Base-by-base conservation (phyloP, 2,329 filamentous ascomycete species). In the Penicillium sp. region DNA sequence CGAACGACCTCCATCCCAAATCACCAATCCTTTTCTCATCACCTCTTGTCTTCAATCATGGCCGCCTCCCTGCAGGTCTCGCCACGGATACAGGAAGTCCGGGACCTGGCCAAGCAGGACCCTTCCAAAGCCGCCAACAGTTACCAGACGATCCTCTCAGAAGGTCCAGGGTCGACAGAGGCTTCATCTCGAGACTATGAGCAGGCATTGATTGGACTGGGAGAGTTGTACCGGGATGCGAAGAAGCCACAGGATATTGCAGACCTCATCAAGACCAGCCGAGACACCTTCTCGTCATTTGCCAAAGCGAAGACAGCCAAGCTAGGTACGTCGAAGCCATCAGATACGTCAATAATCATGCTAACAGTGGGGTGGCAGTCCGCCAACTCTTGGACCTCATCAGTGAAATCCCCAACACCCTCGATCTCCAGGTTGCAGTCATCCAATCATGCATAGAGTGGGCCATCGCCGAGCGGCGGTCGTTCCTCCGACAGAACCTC, bases 391-490 rank as follows among this genome's bases (percentile, higher is more conserved):
- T 99, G 78, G 95, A 99, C 79, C 89, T 97, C 78, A 95, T 98
- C 84, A 88, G 91, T 73, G 87, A 91, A 74, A 97, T 98, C 72
- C 95, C 96, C 73, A 91, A 97, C 81, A 95, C 92, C 72, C 91
- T 91, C 83, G 95, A 99, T 78, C 91, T 90, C 76, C 95, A 99
- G 83, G 93, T 97, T 78, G 83, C 89, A 78, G 92, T 97, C 73
- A 99, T 95, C 75, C 97, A 97, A 82, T 97, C 95, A 81, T 98
- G 93, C 83, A 99, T 99, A 88, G 94, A 98, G 82, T 99, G 95
- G 95, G 95, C 95, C 53, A 92, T 94, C 58, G 91, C 92, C 56
- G 93, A 98, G 83, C 91, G 93, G 72, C 91, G 95, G 75, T 92
- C 92, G 63, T 99, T 99, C 85, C 88, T 99, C 71, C 93, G 95